Base-by-base conservation (phyloP, 495 filamentous ascomycete genomes). In the Aspergillus baeticus region DNA sequence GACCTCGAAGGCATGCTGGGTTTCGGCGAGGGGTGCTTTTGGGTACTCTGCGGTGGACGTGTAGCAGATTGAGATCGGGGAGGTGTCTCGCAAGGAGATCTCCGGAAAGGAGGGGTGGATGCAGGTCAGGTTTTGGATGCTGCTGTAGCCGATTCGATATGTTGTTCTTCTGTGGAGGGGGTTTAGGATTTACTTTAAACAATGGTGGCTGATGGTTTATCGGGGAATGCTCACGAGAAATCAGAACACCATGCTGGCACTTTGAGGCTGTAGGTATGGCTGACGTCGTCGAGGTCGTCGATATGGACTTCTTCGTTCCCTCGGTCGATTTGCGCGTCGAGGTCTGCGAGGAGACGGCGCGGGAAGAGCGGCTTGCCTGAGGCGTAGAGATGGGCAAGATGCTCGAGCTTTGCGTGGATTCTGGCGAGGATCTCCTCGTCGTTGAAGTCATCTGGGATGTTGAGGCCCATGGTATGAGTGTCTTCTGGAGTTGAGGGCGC, bases 81-180 rank as follows among this genome's bases (percentile, higher is more conserved):
- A 26, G n/a, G 34, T 48, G 50, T 65, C 63, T 10, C 43, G 42
- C 11, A 65, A 34, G 10, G 41, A 41, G 18, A 58, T 42, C 22
- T 60, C 60, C 0, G 63, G 57, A 35, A 55, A 62, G 1, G 51
- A 35, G 10, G 63, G 63, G 31, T 59, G 57, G 41, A 59, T 46
- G 15, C 51, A 54, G 10, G 56, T 52, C 3, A 65, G 45, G 11
- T 52, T 43, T 21, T 65, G 63, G 50, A 65, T 62, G 38, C 57
- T 62, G 38, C 37, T 50, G 42, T 65, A 65, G 22, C 52, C 54
- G 49, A 65, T 65, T 37, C 62, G 59, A 35, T 65, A 65, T n/a
- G 57, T 62, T 48, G 50, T 64, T n/a, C 62, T 48, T 20, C 34
- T 17, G n/a, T 33, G 18, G 6, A 5, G 23, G 8, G 26, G 8